These are phyloP conservation scores for Pulveroboletus sp. DNA, from an alignment of 768 basidiomycete genomes.

Conservation along the genomic window DNA sequence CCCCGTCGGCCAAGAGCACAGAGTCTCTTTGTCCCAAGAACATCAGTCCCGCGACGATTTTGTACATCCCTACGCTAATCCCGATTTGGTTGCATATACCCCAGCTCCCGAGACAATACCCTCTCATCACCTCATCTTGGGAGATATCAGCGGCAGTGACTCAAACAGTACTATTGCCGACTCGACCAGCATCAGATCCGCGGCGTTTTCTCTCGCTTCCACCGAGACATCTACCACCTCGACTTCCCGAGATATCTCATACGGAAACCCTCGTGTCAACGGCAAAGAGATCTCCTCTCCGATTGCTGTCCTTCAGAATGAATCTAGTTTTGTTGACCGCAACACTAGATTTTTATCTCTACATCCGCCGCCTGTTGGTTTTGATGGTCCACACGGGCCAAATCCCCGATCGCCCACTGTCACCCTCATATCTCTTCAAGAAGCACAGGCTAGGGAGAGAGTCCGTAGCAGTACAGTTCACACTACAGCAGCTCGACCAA, in stretches of 20 bases:
- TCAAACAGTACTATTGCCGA: constrained; percentile 54
- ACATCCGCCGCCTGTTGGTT: constrained; percentile 31
- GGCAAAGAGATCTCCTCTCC: constrained; percentile 59
- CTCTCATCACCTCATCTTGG: constrained; percentile 28
- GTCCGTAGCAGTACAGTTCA: constrained; percentile 49
- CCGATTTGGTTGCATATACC: constrained; percentile 52
- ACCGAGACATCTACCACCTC: constrained; percentile 34
- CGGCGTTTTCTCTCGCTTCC: constrained; percentile 32
- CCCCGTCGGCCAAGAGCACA: constrained; percentile 8
- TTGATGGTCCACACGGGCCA: constrained; percentile 47
- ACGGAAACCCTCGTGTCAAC: constrained; percentile 30
- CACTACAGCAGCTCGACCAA: constrained; percentile 22
- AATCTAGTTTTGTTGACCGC: constrained; percentile 28
- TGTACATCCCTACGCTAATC: constrained; percentile 80
- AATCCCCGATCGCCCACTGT: constrained; percentile 53
- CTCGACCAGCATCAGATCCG: constrained; percentile 37
- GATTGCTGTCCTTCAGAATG: constrained; percentile 37
- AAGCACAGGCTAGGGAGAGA: constrained; percentile 69
- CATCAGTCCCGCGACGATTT: constrained; percentile 33
- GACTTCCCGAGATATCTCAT: constrained; percentile 16
- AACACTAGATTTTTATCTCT: constrained; percentile 29
- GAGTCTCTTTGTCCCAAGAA: constrained; percentile 34
- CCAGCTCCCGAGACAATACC: constrained; percentile 29
- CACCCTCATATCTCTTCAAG: constrained; percentile 71
- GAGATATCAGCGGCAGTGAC: constrained; percentile 43